Conservation (phyloP, 345 rosid species). For the Heritiera littoralis region DNA sequence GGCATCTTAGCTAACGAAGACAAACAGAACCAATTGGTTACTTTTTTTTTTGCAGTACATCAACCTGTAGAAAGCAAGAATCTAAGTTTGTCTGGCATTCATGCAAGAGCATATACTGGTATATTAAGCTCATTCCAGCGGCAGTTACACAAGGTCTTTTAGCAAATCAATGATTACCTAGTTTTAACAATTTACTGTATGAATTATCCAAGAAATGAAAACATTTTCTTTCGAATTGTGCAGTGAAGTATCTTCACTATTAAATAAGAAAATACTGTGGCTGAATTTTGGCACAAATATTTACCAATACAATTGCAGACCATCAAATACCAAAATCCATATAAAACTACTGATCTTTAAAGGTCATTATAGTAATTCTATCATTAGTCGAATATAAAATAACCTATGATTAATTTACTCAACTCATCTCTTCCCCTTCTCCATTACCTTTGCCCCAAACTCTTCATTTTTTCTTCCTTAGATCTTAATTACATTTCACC, state of each 20-base stretch:
- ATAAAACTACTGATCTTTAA: not conserved
- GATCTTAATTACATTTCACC: not conserved
- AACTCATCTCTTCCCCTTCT: not conserved
- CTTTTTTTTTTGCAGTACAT: not conserved
- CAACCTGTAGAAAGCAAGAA: not conserved
- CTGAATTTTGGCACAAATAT: not conserved
- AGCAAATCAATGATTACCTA: not conserved
- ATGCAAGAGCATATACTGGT: not conserved
- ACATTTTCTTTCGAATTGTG: not conserved
- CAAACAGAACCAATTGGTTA: not conserved
- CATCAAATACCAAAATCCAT: not conserved
- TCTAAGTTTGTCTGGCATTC: not conserved
- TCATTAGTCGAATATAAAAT: not conserved
- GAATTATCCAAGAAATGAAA: not conserved
- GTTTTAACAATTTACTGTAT: not conserved
- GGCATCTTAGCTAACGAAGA: not conserved
- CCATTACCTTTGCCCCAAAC: not conserved
- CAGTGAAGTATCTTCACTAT: not conserved
- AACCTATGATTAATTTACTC: not conserved
- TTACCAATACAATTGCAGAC: not conserved
- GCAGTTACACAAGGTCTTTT: not conserved
- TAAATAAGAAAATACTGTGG: not conserved
- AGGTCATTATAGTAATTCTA: constrained; percentile 3
- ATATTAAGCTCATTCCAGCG: not conserved
- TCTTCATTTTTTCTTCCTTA: not conserved